Percentiles rank a stretch among this genome's conserved stretches.
phyloP scores from a whole-genome alignment of 805 yeast genomes.

The Blastobotrys peoriensis region DNA sequence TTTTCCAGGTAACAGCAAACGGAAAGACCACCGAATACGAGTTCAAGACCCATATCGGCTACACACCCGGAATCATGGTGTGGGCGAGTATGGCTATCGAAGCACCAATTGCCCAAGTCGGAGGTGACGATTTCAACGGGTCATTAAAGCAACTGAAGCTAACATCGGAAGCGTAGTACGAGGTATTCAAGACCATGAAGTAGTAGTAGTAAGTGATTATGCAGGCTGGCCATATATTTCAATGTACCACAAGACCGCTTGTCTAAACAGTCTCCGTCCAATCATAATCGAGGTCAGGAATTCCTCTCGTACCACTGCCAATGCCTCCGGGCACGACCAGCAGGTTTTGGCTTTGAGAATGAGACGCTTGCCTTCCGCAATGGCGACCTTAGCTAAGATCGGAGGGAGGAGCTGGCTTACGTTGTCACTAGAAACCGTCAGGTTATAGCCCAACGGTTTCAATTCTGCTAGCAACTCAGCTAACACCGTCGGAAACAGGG shows the following conservation, averaged over 20 bases:
- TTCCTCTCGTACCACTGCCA: too few species aligned
- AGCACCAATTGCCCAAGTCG: neutral
- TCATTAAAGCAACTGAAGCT: neutral
- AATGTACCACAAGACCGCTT: neutral
- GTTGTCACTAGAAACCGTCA: neutral
- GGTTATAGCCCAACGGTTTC: neutral
- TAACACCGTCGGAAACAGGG: neutral
- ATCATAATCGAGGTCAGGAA: too few species aligned
- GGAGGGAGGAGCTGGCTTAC: neutral
- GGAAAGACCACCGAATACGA: neutral
- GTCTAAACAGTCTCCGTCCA: too few species aligned
- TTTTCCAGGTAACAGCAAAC: neutral
- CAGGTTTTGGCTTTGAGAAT: too few species aligned
- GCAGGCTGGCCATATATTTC: neutral
- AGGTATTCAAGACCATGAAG: too few species aligned
- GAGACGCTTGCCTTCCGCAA: neutral
- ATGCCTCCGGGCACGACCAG: too few species aligned
- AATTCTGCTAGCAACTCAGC: neutral
- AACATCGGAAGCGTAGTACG: neutral
- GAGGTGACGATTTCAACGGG: neutral
- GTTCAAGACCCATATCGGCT: slow-evolving; percentile 1
- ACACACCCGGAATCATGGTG: neutral
- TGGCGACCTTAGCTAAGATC: neutral
- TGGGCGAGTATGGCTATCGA: slow-evolving; percentile 2
- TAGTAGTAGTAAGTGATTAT: too few species aligned